Percentiles rank a stretch among this genome's conserved stretches.
phyloP scores from a whole-genome alignment of 2,329 filamentous ascomycete species.

The Penicillium sp. region DNA sequence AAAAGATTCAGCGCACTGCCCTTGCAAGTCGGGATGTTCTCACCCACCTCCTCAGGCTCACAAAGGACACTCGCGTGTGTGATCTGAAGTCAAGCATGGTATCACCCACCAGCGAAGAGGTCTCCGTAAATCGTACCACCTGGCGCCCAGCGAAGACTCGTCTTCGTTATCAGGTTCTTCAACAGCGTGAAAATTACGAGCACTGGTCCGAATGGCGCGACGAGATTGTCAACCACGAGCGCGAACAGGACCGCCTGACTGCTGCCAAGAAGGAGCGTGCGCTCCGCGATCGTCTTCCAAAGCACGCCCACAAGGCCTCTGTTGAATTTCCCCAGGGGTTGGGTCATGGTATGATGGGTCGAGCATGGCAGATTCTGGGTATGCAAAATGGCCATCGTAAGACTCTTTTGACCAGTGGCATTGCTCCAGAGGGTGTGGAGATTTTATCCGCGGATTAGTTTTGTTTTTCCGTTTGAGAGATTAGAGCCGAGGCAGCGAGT shows the following conservation, averaged over 20 bases:
- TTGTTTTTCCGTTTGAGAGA: background rate
- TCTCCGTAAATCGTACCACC: constrained; percentile 33
- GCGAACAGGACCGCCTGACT: constrained; percentile 43
- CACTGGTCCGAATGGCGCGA: constrained; percentile 51
- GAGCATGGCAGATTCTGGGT: constrained; percentile 46
- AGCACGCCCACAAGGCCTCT: constrained; percentile 35
- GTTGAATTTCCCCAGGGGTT: constrained; percentile 39
- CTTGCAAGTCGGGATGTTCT: constrained; percentile 50
- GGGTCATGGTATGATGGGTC: constrained; percentile 47
- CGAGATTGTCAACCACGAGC: constrained; percentile 44
- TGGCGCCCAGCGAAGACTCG: constrained; percentile 51
- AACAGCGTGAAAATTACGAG: constrained; percentile 51
- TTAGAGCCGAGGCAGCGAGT: background rate
- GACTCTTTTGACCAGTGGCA: constrained; percentile 17
- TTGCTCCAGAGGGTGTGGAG: constrained; percentile 23
- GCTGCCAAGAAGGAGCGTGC: constrained; percentile 39
- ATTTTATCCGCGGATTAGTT: constrained; percentile 24
- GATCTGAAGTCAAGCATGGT: constrained; percentile 44
- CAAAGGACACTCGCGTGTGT: constrained; percentile 46
- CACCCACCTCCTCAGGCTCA: constrained; percentile 47
- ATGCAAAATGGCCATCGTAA: constrained; percentile 42
- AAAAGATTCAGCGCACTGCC: constrained; percentile 41
- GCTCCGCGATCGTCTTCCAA: constrained; percentile 33
- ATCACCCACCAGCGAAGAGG: constrained; percentile 13
- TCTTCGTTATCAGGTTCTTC: constrained; percentile 48